phyloP scores from a whole-genome alignment of 345 rosid species.

The Triadica sebifera region DNA sequence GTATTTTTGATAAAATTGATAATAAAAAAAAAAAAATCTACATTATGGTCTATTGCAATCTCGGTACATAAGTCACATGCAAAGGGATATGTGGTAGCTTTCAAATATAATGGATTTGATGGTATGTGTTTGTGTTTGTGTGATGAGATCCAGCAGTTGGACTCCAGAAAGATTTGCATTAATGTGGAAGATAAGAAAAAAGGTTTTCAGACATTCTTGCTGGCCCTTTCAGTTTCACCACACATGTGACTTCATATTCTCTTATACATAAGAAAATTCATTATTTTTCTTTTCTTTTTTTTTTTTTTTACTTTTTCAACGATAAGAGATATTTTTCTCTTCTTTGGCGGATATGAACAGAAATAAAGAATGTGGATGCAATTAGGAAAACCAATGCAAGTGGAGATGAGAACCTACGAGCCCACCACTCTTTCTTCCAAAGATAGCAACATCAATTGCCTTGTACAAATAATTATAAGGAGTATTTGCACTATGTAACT shows the following conservation, averaged over 20 bases:
- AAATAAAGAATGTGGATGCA: constrained; percentile 32
- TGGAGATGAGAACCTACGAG: constrained; percentile 26
- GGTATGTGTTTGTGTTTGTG: not conserved
- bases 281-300: constrained; percentile 7
- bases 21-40: too few species aligned
- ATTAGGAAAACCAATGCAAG: constrained; percentile 12
- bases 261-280: not conserved
- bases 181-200: not conserved
- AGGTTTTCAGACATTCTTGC: constrained; percentile 17
- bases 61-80: constrained; percentile 19
- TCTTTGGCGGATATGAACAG: constrained; percentile 26
- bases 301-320: too few species aligned
- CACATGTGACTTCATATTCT: constrained; percentile 23
- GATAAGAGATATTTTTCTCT: constrained; percentile 4
- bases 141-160: constrained; percentile 1
- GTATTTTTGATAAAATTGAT: not conserved
- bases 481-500: too few species aligned
- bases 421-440: constrained; percentile 29
- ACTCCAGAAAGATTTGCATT: constrained; percentile 8
- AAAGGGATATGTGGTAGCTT: not conserved
- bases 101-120: not conserved
- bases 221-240: constrained; percentile 17
- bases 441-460: not conserved
- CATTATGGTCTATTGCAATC: not conserved
- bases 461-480: too few species aligned